Conservation (phyloP, 2,329 filamentous ascomycete genomes). For the Trichoderma sp. region DNA sequence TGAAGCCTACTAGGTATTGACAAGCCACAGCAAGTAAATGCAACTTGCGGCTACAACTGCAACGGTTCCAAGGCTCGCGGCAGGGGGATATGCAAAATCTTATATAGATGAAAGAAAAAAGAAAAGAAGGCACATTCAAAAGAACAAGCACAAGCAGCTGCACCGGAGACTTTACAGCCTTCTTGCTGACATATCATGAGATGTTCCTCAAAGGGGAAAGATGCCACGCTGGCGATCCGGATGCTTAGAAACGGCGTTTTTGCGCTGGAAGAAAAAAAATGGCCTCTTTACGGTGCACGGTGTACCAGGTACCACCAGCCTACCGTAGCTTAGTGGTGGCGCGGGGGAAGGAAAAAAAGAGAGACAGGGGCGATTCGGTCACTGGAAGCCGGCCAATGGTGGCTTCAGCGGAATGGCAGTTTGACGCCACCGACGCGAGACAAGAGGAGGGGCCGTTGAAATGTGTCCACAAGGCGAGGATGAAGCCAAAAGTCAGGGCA, state of each 20-base stretch:
- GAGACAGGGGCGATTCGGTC: not conserved
- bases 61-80: not conserved
- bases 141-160: not conserved
- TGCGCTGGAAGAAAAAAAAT: not conserved
- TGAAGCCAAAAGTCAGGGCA: not conserved
- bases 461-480: not conserved
- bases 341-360: not conserved
- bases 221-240: conserved; percentile 28
- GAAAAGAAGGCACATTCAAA: not conserved
- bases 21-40: conserved; percentile 13
- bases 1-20: not conserved
- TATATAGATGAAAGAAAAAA: conserved; percentile 10
- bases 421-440: conserved; percentile 1
- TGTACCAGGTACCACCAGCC: conserved; percentile 8
- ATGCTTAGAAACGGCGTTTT: conserved; percentile 9
- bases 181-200: conserved; percentile 20
- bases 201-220: conserved; percentile 19
- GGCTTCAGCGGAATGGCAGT: not conserved
- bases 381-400: not conserved
- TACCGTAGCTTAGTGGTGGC: conserved; percentile 3
- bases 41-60: not conserved
- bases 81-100: not conserved
- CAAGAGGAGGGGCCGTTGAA: not conserved
- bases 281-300: not conserved
- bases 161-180: not conserved